Percentiles rank a stretch among this genome's conserved stretches.
Conservation (phyloP, 1,284 basidiomycete species). For the Phylloboletellus chloephorus region DNA sequence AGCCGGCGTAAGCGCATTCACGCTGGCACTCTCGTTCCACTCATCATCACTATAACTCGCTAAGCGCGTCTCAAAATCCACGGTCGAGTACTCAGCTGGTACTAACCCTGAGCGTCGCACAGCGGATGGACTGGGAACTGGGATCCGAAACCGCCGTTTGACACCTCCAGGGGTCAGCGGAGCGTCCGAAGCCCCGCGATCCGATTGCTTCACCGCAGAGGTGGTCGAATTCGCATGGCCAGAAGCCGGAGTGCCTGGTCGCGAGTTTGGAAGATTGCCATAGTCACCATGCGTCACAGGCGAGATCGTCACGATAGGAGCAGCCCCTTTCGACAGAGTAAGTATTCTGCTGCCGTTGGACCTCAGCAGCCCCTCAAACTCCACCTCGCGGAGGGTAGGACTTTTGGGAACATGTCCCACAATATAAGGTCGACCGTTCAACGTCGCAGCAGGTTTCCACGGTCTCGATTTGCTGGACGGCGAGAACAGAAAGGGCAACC, state of each 20-base stretch:
- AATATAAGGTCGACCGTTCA: slow-evolving; percentile 71
- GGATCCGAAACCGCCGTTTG: slow-evolving; percentile 53
- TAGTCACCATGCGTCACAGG: slow-evolving; percentile 16
- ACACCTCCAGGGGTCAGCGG: slow-evolving; percentile 25
- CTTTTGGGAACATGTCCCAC: slow-evolving; percentile 62
- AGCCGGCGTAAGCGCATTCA: slow-evolving; percentile 25
- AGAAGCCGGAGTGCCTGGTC: slow-evolving; percentile 25
- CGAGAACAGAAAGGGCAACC: slow-evolving; percentile 47
- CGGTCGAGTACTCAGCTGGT: slow-evolving; percentile 66
- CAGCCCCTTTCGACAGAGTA: slow-evolving; percentile 35
- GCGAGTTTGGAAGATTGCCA: slow-evolving; percentile 18
- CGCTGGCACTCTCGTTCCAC: slow-evolving; percentile 30
- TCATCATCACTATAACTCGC: slow-evolving; percentile 64
- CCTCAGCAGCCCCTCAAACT: slow-evolving; percentile 74
- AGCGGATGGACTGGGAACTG: slow-evolving; percentile 46
- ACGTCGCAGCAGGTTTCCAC: slow-evolving; percentile 72
- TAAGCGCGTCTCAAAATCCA: slow-evolving; percentile 71
- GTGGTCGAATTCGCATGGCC: background rate
- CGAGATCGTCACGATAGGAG: slow-evolving; percentile 23
- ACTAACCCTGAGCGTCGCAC: slow-evolving; percentile 44
- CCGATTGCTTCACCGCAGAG: slow-evolving; percentile 21
- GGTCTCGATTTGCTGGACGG: slow-evolving; percentile 43
- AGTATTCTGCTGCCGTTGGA: slow-evolving; percentile 60
- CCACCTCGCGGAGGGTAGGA: slow-evolving; percentile 60
- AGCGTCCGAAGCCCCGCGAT: slow-evolving; percentile 26